Evolutionary conservation across 208 protist species (phyloP).

Genomic region (Leishmania turanica): DNA sequence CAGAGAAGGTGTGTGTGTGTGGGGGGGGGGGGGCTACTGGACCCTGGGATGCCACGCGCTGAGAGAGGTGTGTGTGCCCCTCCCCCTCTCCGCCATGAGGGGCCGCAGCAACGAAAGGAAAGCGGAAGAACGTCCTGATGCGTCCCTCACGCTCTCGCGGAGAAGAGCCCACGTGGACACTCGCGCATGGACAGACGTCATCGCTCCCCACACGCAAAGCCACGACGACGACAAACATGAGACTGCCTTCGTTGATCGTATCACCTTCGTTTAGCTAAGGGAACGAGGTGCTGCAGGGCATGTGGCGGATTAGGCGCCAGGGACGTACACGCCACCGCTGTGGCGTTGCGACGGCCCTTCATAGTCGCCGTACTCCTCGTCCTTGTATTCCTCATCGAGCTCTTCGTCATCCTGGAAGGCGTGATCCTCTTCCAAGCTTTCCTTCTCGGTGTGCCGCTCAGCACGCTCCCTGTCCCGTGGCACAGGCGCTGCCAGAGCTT

Average conservation of each 20-base stretch:
- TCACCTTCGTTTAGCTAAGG: neutral
- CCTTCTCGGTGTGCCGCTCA: neutral
- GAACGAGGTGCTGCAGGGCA: neutral
- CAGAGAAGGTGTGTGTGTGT: neutral
- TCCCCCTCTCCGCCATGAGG: neutral
- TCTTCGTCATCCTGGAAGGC: constrained; percentile 15
- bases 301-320: neutral
- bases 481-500: neutral
- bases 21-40: no score
- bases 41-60: no score
- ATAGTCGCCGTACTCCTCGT: constrained; percentile 31
- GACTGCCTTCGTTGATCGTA: neutral
- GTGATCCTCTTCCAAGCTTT: neutral
- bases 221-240: neutral
- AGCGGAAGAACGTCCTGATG: neutral
- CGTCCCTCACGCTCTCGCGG: neutral
- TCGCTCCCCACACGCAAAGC: neutral
- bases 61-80: neutral
- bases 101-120: neutral
- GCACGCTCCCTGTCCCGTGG: neutral
- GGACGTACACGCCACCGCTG: neutral
- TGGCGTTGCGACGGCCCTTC: constrained; percentile 14
- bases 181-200: neutral
- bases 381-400: constrained; percentile 11
- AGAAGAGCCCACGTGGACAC: neutral